phyloP scores from a whole-genome alignment of 108 stramenopile species.

The Fragilariopsis cylindrus region DNA sequence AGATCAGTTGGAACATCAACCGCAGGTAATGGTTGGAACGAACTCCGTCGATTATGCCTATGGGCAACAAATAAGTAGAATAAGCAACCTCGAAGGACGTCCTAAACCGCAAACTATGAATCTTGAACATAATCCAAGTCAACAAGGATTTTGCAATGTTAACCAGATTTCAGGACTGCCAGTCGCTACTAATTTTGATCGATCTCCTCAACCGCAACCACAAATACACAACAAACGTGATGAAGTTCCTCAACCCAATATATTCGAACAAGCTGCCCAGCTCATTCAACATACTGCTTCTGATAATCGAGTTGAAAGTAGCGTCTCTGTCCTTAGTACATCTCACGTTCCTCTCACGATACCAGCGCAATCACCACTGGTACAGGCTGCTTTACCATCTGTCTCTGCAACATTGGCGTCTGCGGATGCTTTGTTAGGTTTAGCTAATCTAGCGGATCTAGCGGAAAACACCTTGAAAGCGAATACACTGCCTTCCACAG shows the following conservation, averaged over 20 bases:
- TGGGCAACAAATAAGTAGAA: background rate
- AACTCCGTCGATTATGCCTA: conserved; percentile 10
- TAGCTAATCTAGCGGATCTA: conserved; percentile 27
- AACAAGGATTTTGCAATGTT: background rate
- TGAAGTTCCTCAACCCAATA: background rate
- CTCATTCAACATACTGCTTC: background rate
- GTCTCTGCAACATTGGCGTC: conserved; percentile 16
- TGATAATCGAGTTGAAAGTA: background rate
- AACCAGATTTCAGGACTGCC: background rate
- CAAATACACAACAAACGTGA: background rate
- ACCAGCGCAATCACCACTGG: background rate
- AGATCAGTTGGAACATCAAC: background rate
- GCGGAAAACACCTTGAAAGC: background rate
- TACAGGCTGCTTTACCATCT: conserved; percentile 5
- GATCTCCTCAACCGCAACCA: background rate
- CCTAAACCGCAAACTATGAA: no score
- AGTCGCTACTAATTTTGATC: background rate
- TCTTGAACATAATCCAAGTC: background rate
- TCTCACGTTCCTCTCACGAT: background rate
- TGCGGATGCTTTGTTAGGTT: conserved; percentile 27
- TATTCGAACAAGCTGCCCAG: background rate
- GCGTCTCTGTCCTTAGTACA: no score
- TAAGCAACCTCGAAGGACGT: no score
- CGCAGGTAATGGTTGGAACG: background rate
- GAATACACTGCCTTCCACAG: background rate